A percentile compares a stretch with the other conserved stretches of the same genome.
phyloP scores from a whole-genome alignment of 1,139 yeast species.

The Yamadazyma diddensiae region DNA sequence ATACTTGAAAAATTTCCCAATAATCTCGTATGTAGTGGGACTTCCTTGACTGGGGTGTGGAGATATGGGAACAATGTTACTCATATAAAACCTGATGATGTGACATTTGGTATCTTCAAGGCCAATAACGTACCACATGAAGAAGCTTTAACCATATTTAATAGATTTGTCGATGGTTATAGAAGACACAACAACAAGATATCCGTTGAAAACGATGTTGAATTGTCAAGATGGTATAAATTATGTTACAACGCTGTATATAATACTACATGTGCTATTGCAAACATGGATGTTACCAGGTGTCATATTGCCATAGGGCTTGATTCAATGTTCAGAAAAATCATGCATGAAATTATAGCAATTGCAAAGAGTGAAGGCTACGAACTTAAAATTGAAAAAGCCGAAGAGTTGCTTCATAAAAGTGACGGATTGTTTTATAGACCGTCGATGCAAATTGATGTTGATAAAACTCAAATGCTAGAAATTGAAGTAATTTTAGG shows the following conservation, averaged over 20 bases:
- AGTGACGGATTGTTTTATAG: conserved; percentile 65
- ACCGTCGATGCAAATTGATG: conserved; percentile 76
- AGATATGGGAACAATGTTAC: conserved; percentile 50
- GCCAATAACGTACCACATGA: conserved; percentile 13
- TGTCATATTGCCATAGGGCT: conserved; percentile 54
- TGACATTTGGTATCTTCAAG: conserved; percentile 55
- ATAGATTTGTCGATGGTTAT: conserved; percentile 51
- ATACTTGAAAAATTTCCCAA: conserved; percentile 56
- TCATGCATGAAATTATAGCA: conserved; percentile 61
- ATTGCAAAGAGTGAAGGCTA: conserved; percentile 67
- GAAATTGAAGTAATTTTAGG: conserved; percentile 74
- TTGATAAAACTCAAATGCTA: conserved; percentile 64
- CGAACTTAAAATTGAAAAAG: conserved; percentile 40
- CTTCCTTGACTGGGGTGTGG: conserved; percentile 65
- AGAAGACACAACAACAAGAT: conserved; percentile 35
- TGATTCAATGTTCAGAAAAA: conserved; percentile 50
- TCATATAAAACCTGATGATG: conserved; percentile 52
- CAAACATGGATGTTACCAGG: conserved; percentile 54
- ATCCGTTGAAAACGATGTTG: conserved; percentile 45
- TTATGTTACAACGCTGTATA: conserved; percentile 66
- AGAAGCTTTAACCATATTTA: conserved; percentile 23
- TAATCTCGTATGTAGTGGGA: conserved; percentile 62
- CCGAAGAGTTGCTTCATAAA: conserved; percentile 49
- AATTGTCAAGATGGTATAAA: conserved; percentile 67
- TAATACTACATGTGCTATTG: conserved; percentile 59